A percentile compares a stretch with the other conserved stretches of the same genome.
phyloP scores from a whole-genome alignment of 139 green algal species.

The Haematococcus sp. region DNA sequence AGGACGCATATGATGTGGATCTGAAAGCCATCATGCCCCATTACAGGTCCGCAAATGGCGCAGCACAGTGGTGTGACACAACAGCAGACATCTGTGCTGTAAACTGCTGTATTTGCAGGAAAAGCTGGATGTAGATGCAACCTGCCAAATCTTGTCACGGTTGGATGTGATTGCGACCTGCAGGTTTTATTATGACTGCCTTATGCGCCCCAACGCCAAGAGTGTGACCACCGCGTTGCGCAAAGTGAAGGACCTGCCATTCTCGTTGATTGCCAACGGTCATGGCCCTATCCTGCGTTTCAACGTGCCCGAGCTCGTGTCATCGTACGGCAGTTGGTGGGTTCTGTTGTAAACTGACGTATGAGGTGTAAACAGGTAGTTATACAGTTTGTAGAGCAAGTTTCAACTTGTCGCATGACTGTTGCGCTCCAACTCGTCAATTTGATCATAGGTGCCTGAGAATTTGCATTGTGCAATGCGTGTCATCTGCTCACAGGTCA shows the following conservation, averaged over 20 bases:
- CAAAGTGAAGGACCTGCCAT: slow-evolving; percentile 82
- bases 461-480: too few relatives aligned
- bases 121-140: too few relatives aligned
- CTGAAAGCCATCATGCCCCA: slow-evolving; percentile 51
- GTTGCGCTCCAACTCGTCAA: too few relatives aligned
- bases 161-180: too few relatives aligned
- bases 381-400: too few relatives aligned
- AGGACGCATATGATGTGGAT: slow-evolving; percentile 76
- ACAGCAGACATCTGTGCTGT: too few relatives aligned
- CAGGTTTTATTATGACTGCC: slow-evolving; percentile 98
- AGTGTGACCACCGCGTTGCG: slow-evolving; percentile 86
- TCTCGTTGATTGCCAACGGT: slow-evolving; percentile 80
- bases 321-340: slow-evolving; percentile 74
- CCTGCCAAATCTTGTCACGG: too few relatives aligned
- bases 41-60: slow-evolving; percentile 53
- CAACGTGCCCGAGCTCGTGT: slow-evolving; percentile 48
- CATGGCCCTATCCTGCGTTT: slow-evolving; percentile 81
- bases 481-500: slow-evolving; percentile 52
- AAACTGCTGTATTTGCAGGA: too few relatives aligned
- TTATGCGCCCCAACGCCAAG: slow-evolving; percentile 95
- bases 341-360: slow-evolving; percentile 3
- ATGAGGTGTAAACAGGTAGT: too few relatives aligned
- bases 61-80: too few relatives aligned
- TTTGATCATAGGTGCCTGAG: too few relatives aligned
- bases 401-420: too few relatives aligned